Conservation (phyloP, 306 rosid genomes). For the Canavalia gladiata region DNA sequence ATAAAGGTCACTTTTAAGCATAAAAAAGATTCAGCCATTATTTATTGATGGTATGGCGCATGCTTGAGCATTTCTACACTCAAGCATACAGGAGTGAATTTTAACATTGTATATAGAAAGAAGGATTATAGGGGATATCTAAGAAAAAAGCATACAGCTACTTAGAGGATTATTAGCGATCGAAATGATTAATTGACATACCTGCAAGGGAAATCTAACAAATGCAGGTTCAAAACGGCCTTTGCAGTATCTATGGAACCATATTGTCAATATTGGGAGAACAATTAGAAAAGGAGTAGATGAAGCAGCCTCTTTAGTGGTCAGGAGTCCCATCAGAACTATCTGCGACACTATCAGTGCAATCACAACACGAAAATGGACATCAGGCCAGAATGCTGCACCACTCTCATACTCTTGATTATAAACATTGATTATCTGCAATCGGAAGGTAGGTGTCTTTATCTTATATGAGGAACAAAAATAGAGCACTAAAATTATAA, state of each 20-base stretch:
- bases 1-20: not conserved
- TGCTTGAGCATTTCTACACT: not conserved
- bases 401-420: slow-evolving; percentile 92
- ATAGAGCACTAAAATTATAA: slow-evolving; percentile 14
- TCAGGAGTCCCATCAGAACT: slow-evolving; percentile 77
- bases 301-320: slow-evolving; percentile 75
- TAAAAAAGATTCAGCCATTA: not conserved
- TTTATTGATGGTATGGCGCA: not conserved
- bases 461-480: slow-evolving; percentile 38
- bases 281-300: slow-evolving; percentile 87
- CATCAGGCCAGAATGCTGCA: slow-evolving; percentile 99
- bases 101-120: not conserved
- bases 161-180: not conserved
- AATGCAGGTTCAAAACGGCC: slow-evolving; percentile 96
- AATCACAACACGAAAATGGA: slow-evolving; percentile 74
- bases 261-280: slow-evolving; percentile 81
- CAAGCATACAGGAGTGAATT: not conserved
- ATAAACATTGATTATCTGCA: slow-evolving; percentile 97
- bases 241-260: slow-evolving; percentile 80
- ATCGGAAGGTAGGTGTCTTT: slow-evolving; percentile 36
- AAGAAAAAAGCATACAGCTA: slow-evolving; percentile 21
- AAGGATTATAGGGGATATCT: slow-evolving; percentile 23
- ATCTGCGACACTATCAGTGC: slow-evolving; percentile 86
- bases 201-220: slow-evolving; percentile 75
- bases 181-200: slow-evolving; percentile 27